Conservation (phyloP, 1,284 basidiomycete species). For the Butyriboletus regius region DNA sequence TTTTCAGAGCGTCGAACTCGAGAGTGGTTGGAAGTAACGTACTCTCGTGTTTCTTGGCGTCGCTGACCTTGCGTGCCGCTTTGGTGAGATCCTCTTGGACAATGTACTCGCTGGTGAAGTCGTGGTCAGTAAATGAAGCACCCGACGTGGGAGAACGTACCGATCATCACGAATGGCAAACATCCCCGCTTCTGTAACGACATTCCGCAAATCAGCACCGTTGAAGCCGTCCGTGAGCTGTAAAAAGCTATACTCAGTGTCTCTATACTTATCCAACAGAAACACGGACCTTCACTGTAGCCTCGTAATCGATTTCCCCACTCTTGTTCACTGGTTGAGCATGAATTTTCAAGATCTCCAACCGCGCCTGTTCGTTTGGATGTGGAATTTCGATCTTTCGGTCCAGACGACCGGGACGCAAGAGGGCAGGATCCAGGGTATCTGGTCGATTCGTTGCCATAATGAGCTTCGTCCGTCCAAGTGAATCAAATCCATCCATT, state of each 20-base stretch:
- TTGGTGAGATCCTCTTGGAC: slow-evolving; percentile 95
- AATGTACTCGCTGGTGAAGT: slow-evolving; percentile 65
- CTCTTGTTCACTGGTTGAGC: slow-evolving; percentile 89
- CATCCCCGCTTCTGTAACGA: slow-evolving; percentile 98
- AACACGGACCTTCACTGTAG: slow-evolving; percentile 77
- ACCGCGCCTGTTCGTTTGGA: slow-evolving; percentile 90
- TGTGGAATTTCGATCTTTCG: slow-evolving; percentile 97
- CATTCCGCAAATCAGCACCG: slow-evolving; percentile 91
- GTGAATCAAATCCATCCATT: slow-evolving; percentile 98
- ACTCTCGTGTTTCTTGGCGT: slow-evolving; percentile 95
- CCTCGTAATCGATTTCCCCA: slow-evolving; percentile 92
- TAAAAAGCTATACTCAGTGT: background rate
- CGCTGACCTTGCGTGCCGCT: slow-evolving; percentile 92
- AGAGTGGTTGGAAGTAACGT: slow-evolving; percentile 29
- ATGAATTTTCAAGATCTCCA: slow-evolving; percentile 98
- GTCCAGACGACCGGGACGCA: slow-evolving; percentile 92
- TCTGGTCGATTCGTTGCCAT: slow-evolving; percentile 98
- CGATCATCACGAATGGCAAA: slow-evolving; percentile 95
- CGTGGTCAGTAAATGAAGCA: background rate
- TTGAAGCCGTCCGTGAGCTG: slow-evolving; percentile 88
- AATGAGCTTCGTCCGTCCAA: slow-evolving; percentile 94
- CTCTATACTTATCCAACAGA: background rate
- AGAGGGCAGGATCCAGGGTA: slow-evolving; percentile 92
- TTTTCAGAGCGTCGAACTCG: slow-evolving; percentile 3
- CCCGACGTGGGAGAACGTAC: slow-evolving; percentile 34